Base-by-base conservation (phyloP, 805 yeast species). In the Ogataea naganishii region DNA sequence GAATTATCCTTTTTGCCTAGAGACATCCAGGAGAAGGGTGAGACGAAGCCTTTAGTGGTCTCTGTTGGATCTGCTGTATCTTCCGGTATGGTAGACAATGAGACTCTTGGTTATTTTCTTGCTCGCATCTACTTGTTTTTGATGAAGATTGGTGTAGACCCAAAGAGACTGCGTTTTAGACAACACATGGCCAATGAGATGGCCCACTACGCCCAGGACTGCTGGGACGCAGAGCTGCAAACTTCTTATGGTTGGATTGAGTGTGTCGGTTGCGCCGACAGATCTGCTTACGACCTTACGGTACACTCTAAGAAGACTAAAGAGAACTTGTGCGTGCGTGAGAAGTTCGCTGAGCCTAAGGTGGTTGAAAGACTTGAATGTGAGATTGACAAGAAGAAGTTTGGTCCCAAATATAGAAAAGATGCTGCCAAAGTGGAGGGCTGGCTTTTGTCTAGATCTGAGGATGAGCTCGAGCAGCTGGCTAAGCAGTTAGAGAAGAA, bases 251-350 rank as follows among this genome's bases (percentile, higher is more conserved):
- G 99, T 48, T 92, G 99, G 99, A 83, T 92, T 48, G 99, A 92
- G 67, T 94, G 98, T 77, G 96, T 92, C 56, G 99, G 99, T 45
- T 92, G 97, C 67, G 99, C 99, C 42, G 99, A 92, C 64, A 78
- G 99, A 68, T 83, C 95, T 26, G 99, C 99, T 24, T 92, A 85
- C 56, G 99, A 92, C 64, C 74, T 92, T 59, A 72, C 89, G 28
- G 98, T 94, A 38, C 99, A 92, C 57, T 63, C 96, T 26, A 92
- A 89, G 34, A 82, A 83, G 62, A 92, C 98, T 35, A 85, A 85
- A 61, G 96, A 85, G 65, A 89, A 86, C 62, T 67, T 92, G 47
- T 88, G 86, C 36, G 99, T 92, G 26, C 82, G 97, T 69, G 81
- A 92, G 64, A 72, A 84, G 34, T 72, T 92, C 46, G 76, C 81